Conservation (phyloP, 192 early-diverging fungal species). For the Phycomyces nitens region DNA sequence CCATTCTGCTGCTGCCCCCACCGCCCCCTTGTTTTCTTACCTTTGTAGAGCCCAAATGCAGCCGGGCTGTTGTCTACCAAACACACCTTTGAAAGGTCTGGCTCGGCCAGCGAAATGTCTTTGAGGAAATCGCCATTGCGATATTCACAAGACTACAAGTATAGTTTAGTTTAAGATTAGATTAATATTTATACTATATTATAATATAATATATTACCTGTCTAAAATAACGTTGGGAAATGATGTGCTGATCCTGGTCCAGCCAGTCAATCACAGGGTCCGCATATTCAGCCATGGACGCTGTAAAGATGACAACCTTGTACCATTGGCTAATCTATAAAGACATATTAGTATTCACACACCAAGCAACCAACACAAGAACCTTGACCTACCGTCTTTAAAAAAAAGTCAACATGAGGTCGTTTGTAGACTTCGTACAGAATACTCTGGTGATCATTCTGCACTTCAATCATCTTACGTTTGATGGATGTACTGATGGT, state of each 20-base stretch:
- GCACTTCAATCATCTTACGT: conserved; percentile 81
- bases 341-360: conserved; percentile 1
- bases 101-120: conserved; percentile 59
- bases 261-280: conserved; percentile 91
- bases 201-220: conserved; percentile 62
- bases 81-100: conserved; percentile 76
- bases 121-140: conserved; percentile 72
- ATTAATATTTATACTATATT: too few species aligned
- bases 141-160: conserved; percentile 67
- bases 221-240: conserved; percentile 76
- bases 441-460: conserved; percentile 75
- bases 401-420: conserved; percentile 81
- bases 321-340: conserved; percentile 81
- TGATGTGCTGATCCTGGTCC: conserved; percentile 64
- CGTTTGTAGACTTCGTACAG: conserved; percentile 90
- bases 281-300: conserved; percentile 90
- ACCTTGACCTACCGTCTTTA: conserved; percentile 84
- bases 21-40: conserved; percentile 39
- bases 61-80: conserved; percentile 81
- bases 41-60: conserved; percentile 70
- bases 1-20: too few species aligned
- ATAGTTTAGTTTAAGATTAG: too few species aligned
- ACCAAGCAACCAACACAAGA: too few species aligned
- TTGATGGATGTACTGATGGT: conserved; percentile 38
- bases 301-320: conserved; percentile 88